Conservation (phyloP, 1,284 basidiomycete genomes). For the Ceratobasidium sp. region DNA sequence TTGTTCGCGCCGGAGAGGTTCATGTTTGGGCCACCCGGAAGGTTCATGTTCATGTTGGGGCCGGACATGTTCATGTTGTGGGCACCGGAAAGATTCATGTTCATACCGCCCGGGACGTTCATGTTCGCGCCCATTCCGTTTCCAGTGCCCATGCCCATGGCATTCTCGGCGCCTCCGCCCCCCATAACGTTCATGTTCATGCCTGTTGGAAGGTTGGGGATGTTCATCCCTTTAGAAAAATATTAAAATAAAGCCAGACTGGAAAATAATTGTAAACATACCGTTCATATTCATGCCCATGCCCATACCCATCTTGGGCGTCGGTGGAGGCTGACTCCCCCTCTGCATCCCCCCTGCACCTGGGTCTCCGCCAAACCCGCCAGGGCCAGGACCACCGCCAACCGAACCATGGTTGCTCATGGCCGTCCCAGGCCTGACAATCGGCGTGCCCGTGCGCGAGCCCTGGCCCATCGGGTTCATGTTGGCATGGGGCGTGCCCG, state of each 20-base stretch:
- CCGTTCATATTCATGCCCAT: conserved; percentile 25
- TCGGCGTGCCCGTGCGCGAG: conserved; percentile 30
- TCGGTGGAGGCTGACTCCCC: conserved; percentile 30
- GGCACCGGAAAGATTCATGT: conserved; percentile 50
- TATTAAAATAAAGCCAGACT: background rate
- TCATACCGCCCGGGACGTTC: conserved; percentile 42
- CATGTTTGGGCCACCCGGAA: conserved; percentile 25
- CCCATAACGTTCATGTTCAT: conserved; percentile 37
- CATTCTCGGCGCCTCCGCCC: background rate
- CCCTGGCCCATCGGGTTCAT: conserved; percentile 2
- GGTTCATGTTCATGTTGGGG: conserved; percentile 47
- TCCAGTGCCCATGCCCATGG: conserved; percentile 17
- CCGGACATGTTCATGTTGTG: conserved; percentile 30
- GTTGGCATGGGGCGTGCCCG: conserved; percentile 21
- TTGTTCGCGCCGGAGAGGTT: conserved; percentile 5
- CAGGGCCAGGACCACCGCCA: conserved; percentile 10
- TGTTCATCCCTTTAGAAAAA: conserved; percentile 22
- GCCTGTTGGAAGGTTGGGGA: conserved; percentile 20
- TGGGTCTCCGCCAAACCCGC: conserved; percentile 10
- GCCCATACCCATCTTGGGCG: conserved; percentile 44
- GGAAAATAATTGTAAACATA: conserved; percentile 5
- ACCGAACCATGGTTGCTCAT: conserved; percentile 21
- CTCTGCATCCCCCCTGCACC: conserved; percentile 7
- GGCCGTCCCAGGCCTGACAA: conserved; percentile 31
- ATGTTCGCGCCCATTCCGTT: conserved; percentile 23